Base-by-base conservation (phyloP, 495 filamentous ascomycete genomes). In the Halenospora varia region DNA sequence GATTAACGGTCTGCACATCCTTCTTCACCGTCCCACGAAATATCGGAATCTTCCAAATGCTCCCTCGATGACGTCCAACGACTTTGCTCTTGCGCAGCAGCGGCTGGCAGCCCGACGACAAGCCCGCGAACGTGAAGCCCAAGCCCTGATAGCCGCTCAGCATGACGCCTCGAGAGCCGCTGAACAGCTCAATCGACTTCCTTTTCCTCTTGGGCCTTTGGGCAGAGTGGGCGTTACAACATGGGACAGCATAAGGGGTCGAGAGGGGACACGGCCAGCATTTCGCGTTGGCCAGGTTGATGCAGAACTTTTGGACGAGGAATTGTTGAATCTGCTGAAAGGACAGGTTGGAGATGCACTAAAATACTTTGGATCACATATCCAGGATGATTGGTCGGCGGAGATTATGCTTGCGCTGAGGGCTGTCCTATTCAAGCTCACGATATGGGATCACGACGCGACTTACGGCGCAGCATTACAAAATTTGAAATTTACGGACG, bases 221-320 rank as follows among this genome's bases (percentile, higher is more conserved):
- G 80, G 83, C 22, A 61, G 71, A 46, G 78, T 81, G 4, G 78
- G 82, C 0, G 62, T 86, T 48, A 75, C 74, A 41, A 67, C 83
- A 62, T 96, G 88, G 86, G 84, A 89, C 63, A 65, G 74, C 4
- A 77, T 96, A 55, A 83, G 78, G 25, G 86, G 84, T n/a, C 80
- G 87, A 50, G 88, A 90, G 59, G 89, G 89, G 22, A 92, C 87
- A 19, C 75, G 81, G 18, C 95, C 94, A 8, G 88, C 89, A 10
- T 96, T 96, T 68, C 85, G 94, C 41, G 95, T 99, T 10, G 92
- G 93, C 6, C 94, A 99, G 75, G 88, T 99, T 23, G 94, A 99
- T 70, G 92, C 94, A 22, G 95, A 97, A 68, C 73, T 99, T 26
- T 74, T 99, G 41, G 94, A 99, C 70, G 92, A 97, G 67, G 94